Conservation (phyloP, 2,329 filamentous ascomycete species). For the Dichotomopilus funicola region DNA sequence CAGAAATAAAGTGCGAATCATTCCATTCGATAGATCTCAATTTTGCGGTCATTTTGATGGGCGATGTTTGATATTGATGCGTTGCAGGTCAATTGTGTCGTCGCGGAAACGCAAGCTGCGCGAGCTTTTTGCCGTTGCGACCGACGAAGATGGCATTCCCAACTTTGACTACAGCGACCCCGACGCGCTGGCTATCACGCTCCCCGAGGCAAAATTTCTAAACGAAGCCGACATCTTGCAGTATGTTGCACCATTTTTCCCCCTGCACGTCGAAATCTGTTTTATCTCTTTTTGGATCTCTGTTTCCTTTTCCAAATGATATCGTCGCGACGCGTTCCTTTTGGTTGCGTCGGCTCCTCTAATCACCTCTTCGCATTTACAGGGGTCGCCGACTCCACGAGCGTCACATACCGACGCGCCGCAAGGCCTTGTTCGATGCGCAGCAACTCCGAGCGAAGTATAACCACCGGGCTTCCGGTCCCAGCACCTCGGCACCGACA, state of each 20-base stretch:
- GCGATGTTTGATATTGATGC: slow-evolving; percentile 39
- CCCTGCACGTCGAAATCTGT: slow-evolving; percentile 16
- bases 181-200: slow-evolving; percentile 48
- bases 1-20: slow-evolving; percentile 52
- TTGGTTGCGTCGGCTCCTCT: slow-evolving; percentile 18
- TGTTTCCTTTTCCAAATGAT: not conserved
- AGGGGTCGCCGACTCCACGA: slow-evolving; percentile 47
- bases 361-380: slow-evolving; percentile 15
- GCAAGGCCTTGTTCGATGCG: slow-evolving; percentile 38
- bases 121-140: slow-evolving; percentile 76
- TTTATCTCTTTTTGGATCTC: not conserved
- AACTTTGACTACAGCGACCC: slow-evolving; percentile 50
- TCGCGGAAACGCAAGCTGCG: slow-evolving; percentile 88
- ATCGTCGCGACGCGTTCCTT: slow-evolving; percentile 18
- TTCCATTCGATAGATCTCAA: slow-evolving; percentile 39
- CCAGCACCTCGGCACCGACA: not conserved
- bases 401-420: slow-evolving; percentile 45
- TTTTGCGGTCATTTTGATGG: slow-evolving; percentile 45
- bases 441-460: slow-evolving; percentile 26
- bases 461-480: slow-evolving; percentile 3
- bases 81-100: slow-evolving; percentile 61
- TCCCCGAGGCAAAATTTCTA: slow-evolving; percentile 50
- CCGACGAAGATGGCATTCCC: slow-evolving; percentile 57
- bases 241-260: slow-evolving; percentile 39
- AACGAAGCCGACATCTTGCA: slow-evolving; percentile 52